Evolutionary conservation across 768 basidiomycete species (phyloP), one percentile per base, ranked within the genome.

Genomic region (Porpolomopsis calyptriformis): DNA sequence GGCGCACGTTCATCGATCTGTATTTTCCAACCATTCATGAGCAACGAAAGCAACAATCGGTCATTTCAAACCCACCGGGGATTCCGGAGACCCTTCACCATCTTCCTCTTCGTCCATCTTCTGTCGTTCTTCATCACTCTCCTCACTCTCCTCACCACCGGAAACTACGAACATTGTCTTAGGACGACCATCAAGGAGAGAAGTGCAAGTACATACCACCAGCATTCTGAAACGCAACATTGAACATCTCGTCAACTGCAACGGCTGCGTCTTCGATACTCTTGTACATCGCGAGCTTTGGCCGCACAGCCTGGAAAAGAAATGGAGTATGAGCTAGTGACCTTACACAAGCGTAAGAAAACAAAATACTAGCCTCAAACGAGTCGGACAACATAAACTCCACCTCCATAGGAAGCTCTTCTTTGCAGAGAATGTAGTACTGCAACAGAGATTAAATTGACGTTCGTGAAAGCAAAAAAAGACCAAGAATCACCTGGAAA

Each of bases 341-440:
- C 52, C 44, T 49, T 38, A 29, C 40, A 33, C 38, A 39, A 23
- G 6, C 19, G 16, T n/a, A 24, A 5, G 3, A 40, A 6, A 34
- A 3, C 2, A 39, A 43, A 22, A 37, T 20, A 49, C 66, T 53
- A 52, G 90, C 90, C 68, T 98, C 93, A 7, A 99, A 63, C 1
- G 94, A 96, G 61, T 99, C 96, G 0, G 80, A 79, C 5, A 96
- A 62, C 90, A 97, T 94, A 64, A 98, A 99, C 44, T 96, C 93
- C 9, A 96, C 85, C 51, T 99, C 96, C 92, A 97, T 93, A 0
- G 96, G 84, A n/a, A 93, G 61, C 19, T 79, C 70, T 37, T 81
- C 74, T 65, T 99, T 99, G 68, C 86, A 88, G n/a, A 82, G 71
- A 12, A 86, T 71, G 61, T 98, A 99, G 48, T 92, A 82, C 78